A percentile compares a stretch with the other conserved stretches of the same genome.
Conservation (phyloP, 2,329 filamentous ascomycete genomes). For the Chrysosporium keratinophilum region DNA sequence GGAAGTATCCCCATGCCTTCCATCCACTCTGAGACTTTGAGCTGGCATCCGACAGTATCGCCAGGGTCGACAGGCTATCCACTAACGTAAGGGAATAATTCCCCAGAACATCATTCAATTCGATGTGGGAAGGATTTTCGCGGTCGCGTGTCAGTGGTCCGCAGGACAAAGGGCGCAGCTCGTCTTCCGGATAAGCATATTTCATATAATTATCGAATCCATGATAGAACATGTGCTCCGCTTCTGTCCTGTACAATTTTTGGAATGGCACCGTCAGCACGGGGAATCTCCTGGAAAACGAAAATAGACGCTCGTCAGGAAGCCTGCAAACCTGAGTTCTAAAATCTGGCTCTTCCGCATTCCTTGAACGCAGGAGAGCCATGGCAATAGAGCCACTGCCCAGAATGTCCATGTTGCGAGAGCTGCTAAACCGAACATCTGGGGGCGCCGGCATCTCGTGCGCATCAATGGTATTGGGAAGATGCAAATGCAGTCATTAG, state of each 20-base stretch:
- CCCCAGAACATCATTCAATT: conserved; percentile 87
- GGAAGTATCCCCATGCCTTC: conserved; percentile 63
- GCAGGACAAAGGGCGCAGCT: conserved; percentile 80
- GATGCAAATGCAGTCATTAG: conserved; percentile 5
- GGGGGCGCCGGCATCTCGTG: conserved; percentile 32
- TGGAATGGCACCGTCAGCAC: neutral
- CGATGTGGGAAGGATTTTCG: conserved; percentile 66
- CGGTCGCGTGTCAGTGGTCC: conserved; percentile 72
- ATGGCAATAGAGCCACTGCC: conserved; percentile 27
- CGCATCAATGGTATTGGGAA: conserved; percentile 27
- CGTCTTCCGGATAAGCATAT: conserved; percentile 91
- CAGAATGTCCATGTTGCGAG: conserved; percentile 27
- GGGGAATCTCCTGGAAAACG: neutral
- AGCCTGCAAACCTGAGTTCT: conserved; percentile 26
- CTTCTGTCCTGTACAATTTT: conserved; percentile 31
- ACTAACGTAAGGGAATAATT: conserved; percentile 96
- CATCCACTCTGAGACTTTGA: conserved; percentile 44
- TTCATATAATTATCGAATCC: conserved; percentile 92
- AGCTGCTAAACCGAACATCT: conserved; percentile 26
- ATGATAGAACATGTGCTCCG: conserved; percentile 79
- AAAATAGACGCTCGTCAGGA: neutral
- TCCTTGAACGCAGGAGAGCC: conserved; percentile 26
- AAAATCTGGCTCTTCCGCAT: conserved; percentile 30
- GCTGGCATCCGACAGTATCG: conserved; percentile 73
- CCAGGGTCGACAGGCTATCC: conserved; percentile 87